Conservation (phyloP, 1,139 yeast genomes). For the Protomyces inouyei region DNA sequence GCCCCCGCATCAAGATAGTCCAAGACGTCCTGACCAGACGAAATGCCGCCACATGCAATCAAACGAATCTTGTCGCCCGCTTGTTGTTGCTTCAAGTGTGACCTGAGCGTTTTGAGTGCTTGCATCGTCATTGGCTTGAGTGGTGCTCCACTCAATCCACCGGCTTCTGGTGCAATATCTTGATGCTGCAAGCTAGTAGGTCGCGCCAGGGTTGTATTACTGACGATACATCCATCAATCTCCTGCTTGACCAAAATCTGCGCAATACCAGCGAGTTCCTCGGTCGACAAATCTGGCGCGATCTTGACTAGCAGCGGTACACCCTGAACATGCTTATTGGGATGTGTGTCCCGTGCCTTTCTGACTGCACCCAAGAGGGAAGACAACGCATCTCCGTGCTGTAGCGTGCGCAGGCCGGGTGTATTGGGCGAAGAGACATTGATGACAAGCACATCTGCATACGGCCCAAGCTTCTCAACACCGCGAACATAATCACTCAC, state of each 20-base stretch:
- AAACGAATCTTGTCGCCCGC: constrained; percentile 44
- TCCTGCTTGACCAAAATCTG: constrained; percentile 68
- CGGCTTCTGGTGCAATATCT: constrained; percentile 48
- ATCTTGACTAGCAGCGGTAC: constrained; percentile 76
- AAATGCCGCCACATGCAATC: constrained; percentile 93
- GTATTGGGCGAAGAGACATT: constrained; percentile 97
- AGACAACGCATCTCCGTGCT: constrained; percentile 67
- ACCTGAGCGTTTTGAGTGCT: constrained; percentile 66
- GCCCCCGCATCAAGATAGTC: constrained; percentile 96
- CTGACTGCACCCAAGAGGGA: constrained; percentile 54
- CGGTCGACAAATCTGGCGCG: constrained; percentile 85
- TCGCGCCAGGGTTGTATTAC: constrained; percentile 85
- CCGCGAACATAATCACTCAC: constrained; percentile 80
- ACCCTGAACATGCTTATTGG: constrained; percentile 35
- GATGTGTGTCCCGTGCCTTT: constrained; percentile 38
- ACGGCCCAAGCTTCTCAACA: constrained; percentile 70
- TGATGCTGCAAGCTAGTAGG: constrained; percentile 43
- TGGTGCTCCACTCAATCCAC: constrained; percentile 93
- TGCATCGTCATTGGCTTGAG: constrained; percentile 70
- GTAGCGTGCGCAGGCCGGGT: constrained; percentile 86
- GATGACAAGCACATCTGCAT: constrained; percentile 82
- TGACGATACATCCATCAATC: constrained; percentile 86
- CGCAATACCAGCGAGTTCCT: constrained; percentile 79
- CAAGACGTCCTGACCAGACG: constrained; percentile 75
- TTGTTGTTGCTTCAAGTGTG: constrained; percentile 43